Conservation (phyloP, 768 basidiomycete genomes). For the Ephemerocybe angulata region DNA sequence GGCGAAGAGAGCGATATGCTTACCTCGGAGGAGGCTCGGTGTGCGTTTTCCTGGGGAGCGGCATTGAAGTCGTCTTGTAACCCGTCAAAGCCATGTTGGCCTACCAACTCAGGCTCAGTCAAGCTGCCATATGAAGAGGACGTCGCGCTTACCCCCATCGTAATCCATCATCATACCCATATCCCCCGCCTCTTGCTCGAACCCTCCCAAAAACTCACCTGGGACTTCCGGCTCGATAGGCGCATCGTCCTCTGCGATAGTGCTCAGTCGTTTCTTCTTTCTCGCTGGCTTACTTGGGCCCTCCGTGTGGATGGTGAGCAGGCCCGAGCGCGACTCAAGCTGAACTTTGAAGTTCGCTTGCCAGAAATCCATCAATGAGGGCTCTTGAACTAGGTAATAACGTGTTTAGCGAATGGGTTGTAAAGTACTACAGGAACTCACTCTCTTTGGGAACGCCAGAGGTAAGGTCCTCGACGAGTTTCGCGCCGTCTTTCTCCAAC, state of each 20-base stretch:
- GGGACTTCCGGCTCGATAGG: background rate
- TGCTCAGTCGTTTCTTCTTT: background rate
- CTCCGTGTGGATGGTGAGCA: conserved; percentile 33
- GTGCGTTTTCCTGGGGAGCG: background rate
- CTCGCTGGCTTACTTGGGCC: background rate
- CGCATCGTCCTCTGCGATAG: background rate
- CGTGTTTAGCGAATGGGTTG: background rate
- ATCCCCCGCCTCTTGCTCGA: background rate
- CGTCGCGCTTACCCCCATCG: background rate
- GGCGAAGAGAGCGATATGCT: too few species aligned
- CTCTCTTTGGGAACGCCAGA: conserved; percentile 65
- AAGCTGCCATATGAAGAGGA: background rate
- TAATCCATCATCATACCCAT: conserved; percentile 3
- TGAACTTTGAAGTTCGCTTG: conserved; percentile 65
- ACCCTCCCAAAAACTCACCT: background rate
- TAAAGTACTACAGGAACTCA: conserved; percentile 32
- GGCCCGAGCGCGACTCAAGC: conserved; percentile 56
- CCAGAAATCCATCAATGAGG: conserved; percentile 72
- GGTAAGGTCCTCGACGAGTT: conserved; percentile 57
- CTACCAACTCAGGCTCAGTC: background rate
- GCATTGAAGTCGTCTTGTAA: background rate
- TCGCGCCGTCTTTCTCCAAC: conserved; percentile 50
- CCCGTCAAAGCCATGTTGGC: background rate
- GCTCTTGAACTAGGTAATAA: conserved; percentile 52
- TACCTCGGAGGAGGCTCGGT: conserved; percentile 16